Base-by-base conservation (phyloP, 164 flowering plant species). In the Vitis rotundifolia region DNA sequence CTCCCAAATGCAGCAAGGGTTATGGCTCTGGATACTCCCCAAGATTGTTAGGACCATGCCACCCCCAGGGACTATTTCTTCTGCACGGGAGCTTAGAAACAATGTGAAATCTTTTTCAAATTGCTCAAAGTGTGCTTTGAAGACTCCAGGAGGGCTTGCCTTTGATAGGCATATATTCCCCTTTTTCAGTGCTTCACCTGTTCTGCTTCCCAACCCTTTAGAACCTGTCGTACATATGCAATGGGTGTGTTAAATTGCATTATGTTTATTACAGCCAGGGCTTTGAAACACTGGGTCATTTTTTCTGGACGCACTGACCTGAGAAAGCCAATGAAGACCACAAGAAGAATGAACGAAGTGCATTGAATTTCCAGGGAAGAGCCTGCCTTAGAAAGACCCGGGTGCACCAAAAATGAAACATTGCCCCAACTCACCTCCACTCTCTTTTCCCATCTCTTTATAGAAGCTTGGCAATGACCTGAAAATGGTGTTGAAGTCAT, bases 401-500 rank as follows among this genome's bases (percentile, higher is more conserved):
- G 78, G 74, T 4, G 37, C 55, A 9, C 67, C 78, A 3, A 57
- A 11, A 0, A 75, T 11, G 64, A 65, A 75, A 44, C 74, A 66
- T 0, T 49, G 52, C 10, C 55, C 68, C 9, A 67, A 49, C 14
- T 61, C 49, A 13, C 12, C 8, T 31, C 71, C 68, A 22, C 37
- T 61, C 19, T 71, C 50, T 11, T 37, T 12, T 29, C 51, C 28
- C 44, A 75, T 59, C 14, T 50, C 44, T 19, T 56, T 10, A 15
- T 53, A 62, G 67, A 69, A 71, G 2, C 29, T 22, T 2, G 75
- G 75, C 12, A 76, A 12, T 5, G 75, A 71, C 59, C 3, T 50
- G 64, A 76, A 76, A 22, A 71, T 9, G 49, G 72, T 11, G 28
- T 76, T 76, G 78, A 76, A 76, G 10, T 71, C 78, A n/a, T n/a